phyloP scores from a whole-genome alignment of 768 basidiomycete genomes.

The Mycena leptocephala region DNA sequence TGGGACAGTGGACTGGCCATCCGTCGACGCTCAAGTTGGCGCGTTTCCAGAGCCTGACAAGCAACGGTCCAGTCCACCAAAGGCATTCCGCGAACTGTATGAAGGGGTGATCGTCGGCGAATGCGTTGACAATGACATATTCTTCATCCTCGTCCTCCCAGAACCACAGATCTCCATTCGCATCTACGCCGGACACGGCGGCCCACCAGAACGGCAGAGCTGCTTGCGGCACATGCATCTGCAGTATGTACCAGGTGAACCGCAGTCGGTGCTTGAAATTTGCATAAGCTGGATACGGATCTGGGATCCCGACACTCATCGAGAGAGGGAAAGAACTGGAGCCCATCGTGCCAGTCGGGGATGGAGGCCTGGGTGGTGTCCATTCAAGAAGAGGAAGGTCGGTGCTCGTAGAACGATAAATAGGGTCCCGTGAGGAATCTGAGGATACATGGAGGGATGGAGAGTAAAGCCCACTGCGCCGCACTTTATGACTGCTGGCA shows the following conservation, averaged over 20 bases:
- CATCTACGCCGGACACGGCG: background rate
- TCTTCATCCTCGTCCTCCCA: slow-evolving; percentile 1
- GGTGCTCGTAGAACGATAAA: too few relatives aligned
- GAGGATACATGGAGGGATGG: too few relatives aligned
- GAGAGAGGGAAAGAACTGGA: too few relatives aligned
- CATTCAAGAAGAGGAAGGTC: too few relatives aligned
- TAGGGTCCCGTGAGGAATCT: too few relatives aligned
- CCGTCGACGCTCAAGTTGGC: background rate
- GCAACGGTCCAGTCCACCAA: background rate
- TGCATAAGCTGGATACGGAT: background rate
- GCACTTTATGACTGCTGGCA: too few relatives aligned
- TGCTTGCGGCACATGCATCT: background rate
- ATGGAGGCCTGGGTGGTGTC: too few relatives aligned
- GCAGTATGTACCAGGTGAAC: background rate
- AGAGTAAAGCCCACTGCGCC: too few relatives aligned
- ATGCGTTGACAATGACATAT: background rate
- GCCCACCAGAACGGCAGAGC: background rate
- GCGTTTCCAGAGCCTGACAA: background rate
- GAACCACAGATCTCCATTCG: too few relatives aligned
- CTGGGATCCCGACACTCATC: background rate
- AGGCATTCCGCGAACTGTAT: background rate
- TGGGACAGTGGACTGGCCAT: background rate
- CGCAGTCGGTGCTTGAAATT: background rate
- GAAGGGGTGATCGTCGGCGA: background rate
- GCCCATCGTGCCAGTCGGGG: too few relatives aligned